Conservation (phyloP, 768 basidiomycete genomes). For the Guyanaporus albipodus region DNA sequence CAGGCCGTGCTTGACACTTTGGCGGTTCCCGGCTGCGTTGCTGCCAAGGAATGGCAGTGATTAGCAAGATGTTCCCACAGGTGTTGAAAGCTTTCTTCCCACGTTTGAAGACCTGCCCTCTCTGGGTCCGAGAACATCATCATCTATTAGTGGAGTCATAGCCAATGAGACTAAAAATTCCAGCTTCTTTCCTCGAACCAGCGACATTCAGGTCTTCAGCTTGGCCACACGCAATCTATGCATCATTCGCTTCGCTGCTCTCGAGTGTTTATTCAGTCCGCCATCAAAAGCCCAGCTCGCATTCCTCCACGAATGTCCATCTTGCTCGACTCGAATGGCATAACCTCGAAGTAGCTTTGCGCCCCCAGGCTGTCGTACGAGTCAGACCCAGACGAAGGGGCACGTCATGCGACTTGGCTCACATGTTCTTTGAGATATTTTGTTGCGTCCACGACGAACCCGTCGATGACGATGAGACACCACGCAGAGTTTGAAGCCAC, state of each 20-base stretch:
- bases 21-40: too few relatives aligned
- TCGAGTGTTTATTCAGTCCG: constrained; percentile 10
- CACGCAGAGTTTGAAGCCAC: not conserved
- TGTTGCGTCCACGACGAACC: constrained; percentile 6
- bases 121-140: too few relatives aligned
- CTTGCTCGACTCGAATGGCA: not conserved
- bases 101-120: too few relatives aligned
- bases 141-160: too few relatives aligned
- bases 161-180: too few relatives aligned
- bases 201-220: constrained; percentile 1
- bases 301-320: constrained; percentile 2
- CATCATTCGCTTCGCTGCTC: not conserved
- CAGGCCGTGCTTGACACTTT: too few relatives aligned
- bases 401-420: not conserved
- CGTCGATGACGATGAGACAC: constrained; percentile 7
- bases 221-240: constrained; percentile 7
- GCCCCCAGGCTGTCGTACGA: constrained; percentile 4
- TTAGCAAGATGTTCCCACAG: too few relatives aligned
- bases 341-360: constrained; percentile 3
- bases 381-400: not conserved
- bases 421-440: constrained; percentile 8
- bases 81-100: too few relatives aligned
- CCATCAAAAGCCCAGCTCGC: constrained; percentile 11
- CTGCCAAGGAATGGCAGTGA: too few relatives aligned
- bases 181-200: too few relatives aligned